Evolutionary conservation across 2,329 filamentous ascomycete species (phyloP).

Genomic region (Paraphaeosphaeria minitans): DNA sequence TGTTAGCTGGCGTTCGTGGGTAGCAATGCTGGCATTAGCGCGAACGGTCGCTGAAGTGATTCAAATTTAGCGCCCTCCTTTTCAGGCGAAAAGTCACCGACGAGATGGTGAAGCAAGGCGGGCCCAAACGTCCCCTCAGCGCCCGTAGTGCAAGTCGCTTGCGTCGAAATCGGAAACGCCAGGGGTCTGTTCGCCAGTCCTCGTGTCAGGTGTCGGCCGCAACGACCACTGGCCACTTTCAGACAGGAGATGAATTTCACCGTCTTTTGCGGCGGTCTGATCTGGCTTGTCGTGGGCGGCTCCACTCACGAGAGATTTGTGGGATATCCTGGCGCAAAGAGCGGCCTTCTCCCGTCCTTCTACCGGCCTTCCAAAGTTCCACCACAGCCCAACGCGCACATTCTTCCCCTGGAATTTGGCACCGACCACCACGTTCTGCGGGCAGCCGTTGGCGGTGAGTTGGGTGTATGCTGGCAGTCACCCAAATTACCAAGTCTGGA

Average conservation of each 20-base stretch:
- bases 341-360: constrained; percentile 47
- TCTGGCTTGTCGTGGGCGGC: constrained; percentile 16
- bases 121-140: constrained; percentile 28
- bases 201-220: constrained; percentile 33
- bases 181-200: constrained; percentile 25
- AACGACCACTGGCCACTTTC: constrained; percentile 29
- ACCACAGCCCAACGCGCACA: constrained; percentile 36
- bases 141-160: constrained; percentile 25
- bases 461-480: constrained; percentile 21
- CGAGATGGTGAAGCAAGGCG: constrained; percentile 27
- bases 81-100: constrained; percentile 17
- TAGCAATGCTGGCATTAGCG: constrained; percentile 28
- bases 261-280: constrained; percentile 27
- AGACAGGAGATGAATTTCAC: constrained; percentile 23
- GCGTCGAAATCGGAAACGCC: constrained; percentile 40
- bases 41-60: constrained; percentile 30
- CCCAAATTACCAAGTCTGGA: constrained; percentile 16
- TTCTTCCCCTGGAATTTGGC: constrained; percentile 24
- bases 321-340: constrained; percentile 34
- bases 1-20: constrained; percentile 21
- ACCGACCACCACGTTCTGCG: constrained; percentile 26
- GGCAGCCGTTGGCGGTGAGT: constrained; percentile 35
- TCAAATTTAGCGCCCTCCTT: constrained; percentile 41
- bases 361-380: constrained; percentile 46
- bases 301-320: constrained; percentile 14